phyloP scores from a whole-genome alignment of 2,329 filamentous ascomycete genomes.

The Calonectria multiphialidica region DNA sequence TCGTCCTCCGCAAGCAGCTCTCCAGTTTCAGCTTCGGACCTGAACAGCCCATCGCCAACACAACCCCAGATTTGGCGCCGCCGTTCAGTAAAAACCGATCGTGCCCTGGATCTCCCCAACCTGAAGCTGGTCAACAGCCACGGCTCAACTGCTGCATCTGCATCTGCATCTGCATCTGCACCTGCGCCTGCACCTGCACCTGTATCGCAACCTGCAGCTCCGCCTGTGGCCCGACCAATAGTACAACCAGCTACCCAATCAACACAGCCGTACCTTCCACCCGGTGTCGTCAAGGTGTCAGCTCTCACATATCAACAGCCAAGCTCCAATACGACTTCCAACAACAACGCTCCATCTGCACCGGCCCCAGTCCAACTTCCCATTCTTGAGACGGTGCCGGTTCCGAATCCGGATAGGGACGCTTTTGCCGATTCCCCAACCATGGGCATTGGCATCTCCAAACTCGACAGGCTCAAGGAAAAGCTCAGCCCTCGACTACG shows the following conservation, averaged over 20 bases:
- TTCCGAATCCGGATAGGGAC: slow-evolving; percentile 28
- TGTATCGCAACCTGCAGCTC: slow-evolving; percentile 8
- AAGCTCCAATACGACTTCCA: slow-evolving; percentile 24
- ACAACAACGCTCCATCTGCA: slow-evolving; percentile 23
- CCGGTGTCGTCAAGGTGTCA: slow-evolving; percentile 32
- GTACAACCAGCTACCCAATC: slow-evolving; percentile 24
- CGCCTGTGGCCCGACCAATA: neutral
- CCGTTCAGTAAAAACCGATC: slow-evolving; percentile 63
- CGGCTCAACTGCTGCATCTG: slow-evolving; percentile 60
- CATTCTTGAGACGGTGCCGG: neutral
- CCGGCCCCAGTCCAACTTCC: neutral
- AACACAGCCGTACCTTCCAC: slow-evolving; percentile 31
- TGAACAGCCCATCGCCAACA: slow-evolving; percentile 43
- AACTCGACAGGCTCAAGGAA: slow-evolving; percentile 46
- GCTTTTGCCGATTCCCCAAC: slow-evolving; percentile 37
- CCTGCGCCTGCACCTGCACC: slow-evolving; percentile 22
- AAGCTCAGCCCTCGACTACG: slow-evolving; percentile 43
- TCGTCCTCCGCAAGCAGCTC: slow-evolving; percentile 33
- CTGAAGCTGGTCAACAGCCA: slow-evolving; percentile 63
- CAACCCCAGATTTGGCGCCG: slow-evolving; percentile 60
- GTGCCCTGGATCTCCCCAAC: slow-evolving; percentile 59
- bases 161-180: slow-evolving; percentile 40
- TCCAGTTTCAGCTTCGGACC: slow-evolving; percentile 26
- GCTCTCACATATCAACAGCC: slow-evolving; percentile 31
- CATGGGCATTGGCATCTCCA: slow-evolving; percentile 51